Evolutionary conservation across 768 basidiomycete genomes (phyloP).

Genomic region (Lactarius indigo): DNA sequence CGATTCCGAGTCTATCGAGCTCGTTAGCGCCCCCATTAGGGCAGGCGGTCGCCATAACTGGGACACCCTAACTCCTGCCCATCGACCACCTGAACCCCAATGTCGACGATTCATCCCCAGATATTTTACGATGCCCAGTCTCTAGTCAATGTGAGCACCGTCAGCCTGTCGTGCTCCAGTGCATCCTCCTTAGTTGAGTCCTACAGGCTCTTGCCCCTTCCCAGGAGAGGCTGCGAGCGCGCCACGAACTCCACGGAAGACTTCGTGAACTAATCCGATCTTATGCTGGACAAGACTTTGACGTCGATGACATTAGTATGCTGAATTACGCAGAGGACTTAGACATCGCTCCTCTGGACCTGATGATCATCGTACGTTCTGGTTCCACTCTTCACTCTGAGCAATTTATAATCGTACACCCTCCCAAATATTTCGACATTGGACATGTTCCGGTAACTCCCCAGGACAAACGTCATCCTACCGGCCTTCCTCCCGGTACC

Average conservation of each 20-base stretch:
- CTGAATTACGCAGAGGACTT: constrained; percentile 18
- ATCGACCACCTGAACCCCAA: neutral
- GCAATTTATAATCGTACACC: neutral
- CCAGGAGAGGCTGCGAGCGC: constrained; percentile 6
- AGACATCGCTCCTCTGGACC: constrained; percentile 20
- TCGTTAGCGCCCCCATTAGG: too few relatives aligned
- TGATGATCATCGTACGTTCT: constrained; percentile 19
- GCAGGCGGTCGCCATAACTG: too few relatives aligned
- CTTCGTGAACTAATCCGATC: constrained; percentile 14
- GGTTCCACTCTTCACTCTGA: neutral
- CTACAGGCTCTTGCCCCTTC: constrained; percentile 8
- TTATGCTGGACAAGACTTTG: constrained; percentile 4
- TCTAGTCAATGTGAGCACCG: constrained; percentile 5
- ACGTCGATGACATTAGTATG: constrained; percentile 22
- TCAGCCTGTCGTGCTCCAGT: neutral
- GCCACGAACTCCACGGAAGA: constrained; percentile 1
- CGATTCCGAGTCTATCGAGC: too few relatives aligned
- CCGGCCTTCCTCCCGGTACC: constrained; percentile 8
- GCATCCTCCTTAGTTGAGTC: neutral
- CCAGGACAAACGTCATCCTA: constrained; percentile 2
- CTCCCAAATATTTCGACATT: neutral
- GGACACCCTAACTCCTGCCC: too few relatives aligned
- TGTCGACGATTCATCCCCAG: constrained; percentile 17
- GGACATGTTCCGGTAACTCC: neutral
- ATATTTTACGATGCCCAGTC: constrained; percentile 14